A percentile compares a stretch with the other conserved stretches of the same genome.
Evolutionary conservation across 257 asterid genomes (phyloP).

Genomic region (Penstemon newberryi): DNA sequence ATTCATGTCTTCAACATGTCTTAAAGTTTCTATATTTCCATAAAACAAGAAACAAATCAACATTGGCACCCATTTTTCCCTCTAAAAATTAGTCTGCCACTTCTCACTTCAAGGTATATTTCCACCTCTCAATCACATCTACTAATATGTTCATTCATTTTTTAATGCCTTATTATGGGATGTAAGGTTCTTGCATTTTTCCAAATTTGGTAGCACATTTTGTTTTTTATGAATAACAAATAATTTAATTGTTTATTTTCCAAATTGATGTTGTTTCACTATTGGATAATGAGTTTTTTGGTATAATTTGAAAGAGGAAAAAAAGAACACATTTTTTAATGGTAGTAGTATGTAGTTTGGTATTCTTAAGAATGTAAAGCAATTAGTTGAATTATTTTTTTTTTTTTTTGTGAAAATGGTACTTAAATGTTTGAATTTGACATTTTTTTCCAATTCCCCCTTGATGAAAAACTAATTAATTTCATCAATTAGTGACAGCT

Average conservation of each 20-base stretch:
- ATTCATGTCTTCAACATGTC: background rate
- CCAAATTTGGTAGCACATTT: too few relatives aligned
- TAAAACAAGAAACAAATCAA: background rate
- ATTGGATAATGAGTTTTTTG: too few relatives aligned
- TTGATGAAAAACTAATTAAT: background rate
- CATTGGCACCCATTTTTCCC: background rate
- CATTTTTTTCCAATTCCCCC: background rate
- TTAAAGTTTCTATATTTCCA: background rate
- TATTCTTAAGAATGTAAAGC: slow-evolving; percentile 2
- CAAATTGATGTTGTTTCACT: too few relatives aligned
- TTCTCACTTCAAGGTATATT: too few relatives aligned
- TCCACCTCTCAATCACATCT: background rate
- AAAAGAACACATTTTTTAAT: slow-evolving; percentile 12
- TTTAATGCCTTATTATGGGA: background rate
- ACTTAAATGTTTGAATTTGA: background rate
- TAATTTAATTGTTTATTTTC: too few relatives aligned
- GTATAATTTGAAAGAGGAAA: too few relatives aligned
- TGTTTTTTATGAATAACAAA: background rate
- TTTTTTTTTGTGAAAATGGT: slow-evolving; percentile 4
- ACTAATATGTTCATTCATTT: background rate
- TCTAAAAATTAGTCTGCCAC: too few relatives aligned
- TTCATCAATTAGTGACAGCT: background rate
- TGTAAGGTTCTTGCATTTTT: background rate
- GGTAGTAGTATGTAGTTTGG: background rate
- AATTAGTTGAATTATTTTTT: background rate